Conservation (phyloP, 305 asterid species). For the Lippia alba region DNA sequence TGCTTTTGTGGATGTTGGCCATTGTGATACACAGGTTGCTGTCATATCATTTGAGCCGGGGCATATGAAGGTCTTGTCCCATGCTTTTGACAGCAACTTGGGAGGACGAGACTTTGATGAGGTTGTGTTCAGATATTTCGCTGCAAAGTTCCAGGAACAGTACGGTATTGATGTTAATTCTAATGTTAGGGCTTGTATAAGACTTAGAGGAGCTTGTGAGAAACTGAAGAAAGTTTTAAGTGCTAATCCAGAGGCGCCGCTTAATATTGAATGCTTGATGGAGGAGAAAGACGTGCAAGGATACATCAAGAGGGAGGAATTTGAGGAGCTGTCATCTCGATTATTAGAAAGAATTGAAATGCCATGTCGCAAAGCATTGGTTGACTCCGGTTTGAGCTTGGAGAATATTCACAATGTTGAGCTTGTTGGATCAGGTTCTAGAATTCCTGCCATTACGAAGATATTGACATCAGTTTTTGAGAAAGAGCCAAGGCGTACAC, state of each 20-base stretch:
- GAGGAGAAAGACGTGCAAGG: slow-evolving; percentile 97
- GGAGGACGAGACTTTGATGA: slow-evolving; percentile 99
- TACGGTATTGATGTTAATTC: slow-evolving; percentile 80
- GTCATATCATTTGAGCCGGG: slow-evolving; percentile 80
- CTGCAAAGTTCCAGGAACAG: slow-evolving; percentile 68
- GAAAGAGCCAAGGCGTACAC: slow-evolving; percentile 78
- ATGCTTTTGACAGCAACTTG: slow-evolving; percentile 81
- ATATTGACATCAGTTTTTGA: slow-evolving; percentile 63
- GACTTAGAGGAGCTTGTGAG: slow-evolving; percentile 93
- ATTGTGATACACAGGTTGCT: slow-evolving; percentile 91
- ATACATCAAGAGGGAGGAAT: slow-evolving; percentile 84
- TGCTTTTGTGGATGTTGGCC: slow-evolving; percentile 91
- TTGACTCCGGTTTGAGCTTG: slow-evolving; percentile 63
- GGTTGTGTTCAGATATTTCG: slow-evolving; percentile 76
- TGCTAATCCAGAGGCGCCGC: slow-evolving; percentile 96
- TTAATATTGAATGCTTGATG: slow-evolving; percentile 95
- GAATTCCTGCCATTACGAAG: slow-evolving; percentile 83
- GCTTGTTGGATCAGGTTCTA: slow-evolving; percentile 97
- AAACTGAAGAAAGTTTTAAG: slow-evolving; percentile 96
- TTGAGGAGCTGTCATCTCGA: slow-evolving; percentile 73
- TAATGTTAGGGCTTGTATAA: slow-evolving; percentile 76
- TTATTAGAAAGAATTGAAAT: slow-evolving; percentile 68
- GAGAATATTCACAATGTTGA: slow-evolving; percentile 88
- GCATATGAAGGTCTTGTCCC: slow-evolving; percentile 79
- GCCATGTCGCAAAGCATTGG: slow-evolving; percentile 82